Evolutionary conservation across 2,329 filamentous ascomycete species (phyloP), one percentile per base, ranked within the genome.

Genomic region (Colletotrichum sublineola): DNA sequence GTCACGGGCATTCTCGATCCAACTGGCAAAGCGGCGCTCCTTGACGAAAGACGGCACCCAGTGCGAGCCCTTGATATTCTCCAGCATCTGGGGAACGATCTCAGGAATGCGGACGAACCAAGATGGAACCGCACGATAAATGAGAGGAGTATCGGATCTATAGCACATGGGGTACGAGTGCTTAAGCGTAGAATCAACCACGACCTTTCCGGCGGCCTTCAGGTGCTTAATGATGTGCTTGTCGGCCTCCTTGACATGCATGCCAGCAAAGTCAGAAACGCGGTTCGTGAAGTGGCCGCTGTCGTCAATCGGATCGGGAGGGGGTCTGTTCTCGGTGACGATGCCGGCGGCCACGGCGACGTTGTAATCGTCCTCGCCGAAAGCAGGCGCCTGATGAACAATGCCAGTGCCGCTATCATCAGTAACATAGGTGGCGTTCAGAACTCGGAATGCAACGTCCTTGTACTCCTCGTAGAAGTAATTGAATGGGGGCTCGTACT

Each of bases 111-210:
- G 94, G 78, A 98, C 93, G 80, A 98, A 98, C 96, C 96, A 98
- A 0, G 95, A 94, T 11, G 95, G 94, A 24, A 98, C 94, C 36
- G 96, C 94, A 75, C 93, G 91, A 83, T 97, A 96, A 77, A 98
- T 97, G 74, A 98, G 87, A 40, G 95, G 96, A 0, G 94, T 98
- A 80, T 98, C 96, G n/a, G 95, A 97, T 73, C 96, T 91, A 84
- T 93, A 95, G 82, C 96, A 98, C 89, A 96, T 96, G 29, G 94
- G 95, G 81, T 97, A 97, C 77, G 94, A 96, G 85, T 98, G 96
- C 79, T 89, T 94, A 74, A 97, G 89, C 82, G 97, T 94, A 61
- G 93, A 94, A 75, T 97, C 95, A 40, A 95, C 93, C 46, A 97
- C 87, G 63, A 98, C 80, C 66, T 94, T 90, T 18, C 93, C 94